Base-by-base conservation (phyloP, 2,329 filamentous ascomycete species). In the Hypocreales sp. region DNA sequence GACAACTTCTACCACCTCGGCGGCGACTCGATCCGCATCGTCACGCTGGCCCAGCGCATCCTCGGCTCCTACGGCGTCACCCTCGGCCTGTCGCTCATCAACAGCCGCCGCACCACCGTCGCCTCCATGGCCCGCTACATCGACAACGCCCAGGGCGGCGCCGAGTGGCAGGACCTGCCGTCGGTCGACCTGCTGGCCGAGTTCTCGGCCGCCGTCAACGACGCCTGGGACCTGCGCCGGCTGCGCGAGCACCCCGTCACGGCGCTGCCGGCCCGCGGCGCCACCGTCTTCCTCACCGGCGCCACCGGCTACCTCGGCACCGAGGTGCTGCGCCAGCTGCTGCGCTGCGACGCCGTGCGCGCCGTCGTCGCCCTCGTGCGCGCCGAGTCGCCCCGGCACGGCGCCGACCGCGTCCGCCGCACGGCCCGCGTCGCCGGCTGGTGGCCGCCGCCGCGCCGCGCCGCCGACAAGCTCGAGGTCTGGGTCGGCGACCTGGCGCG, bases 251-350 rank as follows among this genome's bases (percentile, higher is more conserved):
- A 9, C 12, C 10, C n/a, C 17, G 8, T 14, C 8, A 7, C 16
- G 22, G 22, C 13, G n/a, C 13, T 20, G 3, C 11, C 13, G 5
- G 5, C 17, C 7, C 25, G 7, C 7, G 7, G 15, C 9, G 25
- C 12, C 2, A 81, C 75, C 1, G 64, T 86, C 11, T 78, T 93
- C 50, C 55, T 92, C 8, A 93, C 84, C 5, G 84, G 84, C 20
- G 82, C 79, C 4, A 92, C 33, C 5, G 35, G 35, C 5, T 92
- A 92, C 58, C 53, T 92, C 14, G 84, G 84, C 15, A 69, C 79
- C 0, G 87, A 82, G 44, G 60, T 92, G 10, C 58, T 92, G 11
- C 64, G 64, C 22, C 79, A 90, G 30, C 54, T 92, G 2, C 61
- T 92, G 2, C 63, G 64, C 20, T 61, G 18, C 6, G 6, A 5